phyloP scores from a whole-genome alignment of 345 rosid genomes.

The Gossypium rotundifolium region DNA sequence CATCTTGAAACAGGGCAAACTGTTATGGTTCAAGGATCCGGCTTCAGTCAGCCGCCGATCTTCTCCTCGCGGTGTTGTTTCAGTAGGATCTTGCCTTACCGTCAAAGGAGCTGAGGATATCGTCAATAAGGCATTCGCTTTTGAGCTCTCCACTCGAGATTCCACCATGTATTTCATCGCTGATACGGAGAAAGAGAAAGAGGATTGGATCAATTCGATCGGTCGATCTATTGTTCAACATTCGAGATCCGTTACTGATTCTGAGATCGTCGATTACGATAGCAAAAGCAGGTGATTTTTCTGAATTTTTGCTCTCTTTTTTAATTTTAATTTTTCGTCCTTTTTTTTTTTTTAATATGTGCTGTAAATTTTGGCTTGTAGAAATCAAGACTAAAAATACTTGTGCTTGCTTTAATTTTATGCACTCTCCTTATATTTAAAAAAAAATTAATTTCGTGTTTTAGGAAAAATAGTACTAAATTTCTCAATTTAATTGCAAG shows the following conservation, averaged over 20 bases:
- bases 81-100: conserved; percentile 60
- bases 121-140: conserved; percentile 61
- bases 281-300: conserved; percentile 18
- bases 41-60: conserved; percentile 36
- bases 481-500: not conserved
- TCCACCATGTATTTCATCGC: conserved; percentile 74
- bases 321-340: not conserved
- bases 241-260: conserved; percentile 74
- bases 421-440: not conserved
- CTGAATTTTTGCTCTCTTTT: not conserved
- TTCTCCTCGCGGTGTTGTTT: conserved; percentile 67
- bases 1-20: conserved; percentile 72
- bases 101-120: conserved; percentile 87
- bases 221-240: conserved; percentile 78
- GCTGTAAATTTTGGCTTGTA: not conserved
- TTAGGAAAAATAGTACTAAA: not conserved
- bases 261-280: conserved; percentile 69
- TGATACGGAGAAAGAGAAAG: conserved; percentile 76
- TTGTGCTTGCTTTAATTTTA: not conserved
- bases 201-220: conserved; percentile 88
- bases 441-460: not conserved
- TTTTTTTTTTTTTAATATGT: not conserved
- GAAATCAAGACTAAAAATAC: not conserved
- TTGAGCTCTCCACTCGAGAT: conserved; percentile 59
- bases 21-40: conserved; percentile 78